These are phyloP conservation scores for Mycocentrospora acerina DNA, from an alignment of 2,329 filamentous ascomycete species.

Conservation along the genomic window DNA sequence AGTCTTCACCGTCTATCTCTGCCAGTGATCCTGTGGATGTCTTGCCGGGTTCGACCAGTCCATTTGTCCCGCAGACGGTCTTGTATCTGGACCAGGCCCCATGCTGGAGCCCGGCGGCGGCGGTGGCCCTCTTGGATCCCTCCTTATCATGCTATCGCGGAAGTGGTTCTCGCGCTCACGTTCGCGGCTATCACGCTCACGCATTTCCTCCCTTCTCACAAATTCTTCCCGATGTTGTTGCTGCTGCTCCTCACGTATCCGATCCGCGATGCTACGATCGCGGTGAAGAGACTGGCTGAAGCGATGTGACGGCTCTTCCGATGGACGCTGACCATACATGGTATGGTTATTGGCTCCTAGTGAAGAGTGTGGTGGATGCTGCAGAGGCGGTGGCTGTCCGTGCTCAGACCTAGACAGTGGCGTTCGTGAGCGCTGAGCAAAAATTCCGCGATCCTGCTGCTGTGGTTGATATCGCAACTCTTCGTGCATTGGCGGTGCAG, in stretches of 20 bases:
- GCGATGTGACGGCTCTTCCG: slow-evolving; percentile 31
- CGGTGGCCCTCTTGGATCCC: slow-evolving; percentile 19
- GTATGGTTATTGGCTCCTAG: slow-evolving; percentile 28
- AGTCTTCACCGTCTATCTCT: slow-evolving; percentile 5
- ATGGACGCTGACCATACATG: slow-evolving; percentile 27
- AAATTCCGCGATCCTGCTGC: slow-evolving; percentile 30
- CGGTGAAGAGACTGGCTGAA: slow-evolving; percentile 25
- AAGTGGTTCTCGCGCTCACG: slow-evolving; percentile 23
- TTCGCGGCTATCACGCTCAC: slow-evolving; percentile 24
- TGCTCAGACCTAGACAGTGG: slow-evolving; percentile 33
- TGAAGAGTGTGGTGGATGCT: slow-evolving; percentile 36
- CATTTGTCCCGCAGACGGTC: slow-evolving; percentile 13
- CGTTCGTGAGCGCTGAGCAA: slow-evolving; percentile 37
- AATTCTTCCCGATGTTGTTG: slow-evolving; percentile 31
- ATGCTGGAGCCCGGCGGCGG: slow-evolving; percentile 13
- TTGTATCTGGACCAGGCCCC: slow-evolving; percentile 13
- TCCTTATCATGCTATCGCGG: slow-evolving; percentile 20
- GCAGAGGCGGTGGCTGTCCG: slow-evolving; percentile 29
- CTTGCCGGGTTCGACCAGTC: slow-evolving; percentile 25
- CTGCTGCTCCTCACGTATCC: slow-evolving; percentile 34
- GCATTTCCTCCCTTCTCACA: slow-evolving; percentile 21
- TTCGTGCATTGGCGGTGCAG: slow-evolving; percentile 22
- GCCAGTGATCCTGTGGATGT: slow-evolving; percentile 22
- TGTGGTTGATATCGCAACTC: slow-evolving; percentile 30
- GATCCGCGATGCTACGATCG: slow-evolving; percentile 27